These are phyloP conservation scores for Trichophyton simii DNA, from an alignment of 2,329 filamentous ascomycete species.

Conservation along the genomic window DNA sequence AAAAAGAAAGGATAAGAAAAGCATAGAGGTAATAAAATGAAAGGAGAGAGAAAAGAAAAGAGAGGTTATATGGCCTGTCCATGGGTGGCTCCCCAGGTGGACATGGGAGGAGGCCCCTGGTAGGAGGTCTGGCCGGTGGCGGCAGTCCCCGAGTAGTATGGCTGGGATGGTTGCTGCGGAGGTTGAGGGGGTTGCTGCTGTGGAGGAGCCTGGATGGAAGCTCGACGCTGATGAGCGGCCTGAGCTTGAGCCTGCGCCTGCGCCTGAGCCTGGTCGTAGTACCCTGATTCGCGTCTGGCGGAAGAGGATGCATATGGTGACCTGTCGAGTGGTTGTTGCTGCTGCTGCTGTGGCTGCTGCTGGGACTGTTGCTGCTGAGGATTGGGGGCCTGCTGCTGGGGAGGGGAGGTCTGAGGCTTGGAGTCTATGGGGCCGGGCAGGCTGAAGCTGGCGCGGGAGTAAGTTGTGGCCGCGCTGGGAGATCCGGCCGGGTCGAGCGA, in stretches of 20 bases:
- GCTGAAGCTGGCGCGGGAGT: constrained; percentile 29
- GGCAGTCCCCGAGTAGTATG: not conserved
- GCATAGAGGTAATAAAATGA: no score
- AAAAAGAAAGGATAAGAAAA: no score
- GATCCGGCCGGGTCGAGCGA: constrained; percentile 26
- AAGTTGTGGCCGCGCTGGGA: constrained; percentile 19
- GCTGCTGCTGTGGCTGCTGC: not conserved
- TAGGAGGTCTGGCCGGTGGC: not conserved
- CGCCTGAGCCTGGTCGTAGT: constrained; percentile 20
- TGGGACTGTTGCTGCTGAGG: not conserved
- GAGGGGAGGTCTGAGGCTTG: constrained; percentile 16
- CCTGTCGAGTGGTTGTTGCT: constrained; percentile 5
- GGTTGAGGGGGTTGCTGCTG: constrained; percentile 1
- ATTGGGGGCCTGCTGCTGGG: not conserved
- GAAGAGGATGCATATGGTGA: constrained; percentile 13
- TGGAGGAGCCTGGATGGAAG: not conserved
- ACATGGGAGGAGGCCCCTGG: not conserved
- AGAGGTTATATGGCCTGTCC: not conserved
- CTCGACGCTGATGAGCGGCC: constrained; percentile 19
- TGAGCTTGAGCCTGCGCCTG: constrained; percentile 14
- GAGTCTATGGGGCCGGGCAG: constrained; percentile 18
- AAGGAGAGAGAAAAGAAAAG: no score
- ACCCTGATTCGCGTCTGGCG: constrained; percentile 24
- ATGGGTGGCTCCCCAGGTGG: not conserved
- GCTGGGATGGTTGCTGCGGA: not conserved